Evolutionary conservation across 2,329 filamentous ascomycete genomes (phyloP), one percentile per base, ranked within the genome.

Genomic region (Ophiostoma sp.): DNA sequence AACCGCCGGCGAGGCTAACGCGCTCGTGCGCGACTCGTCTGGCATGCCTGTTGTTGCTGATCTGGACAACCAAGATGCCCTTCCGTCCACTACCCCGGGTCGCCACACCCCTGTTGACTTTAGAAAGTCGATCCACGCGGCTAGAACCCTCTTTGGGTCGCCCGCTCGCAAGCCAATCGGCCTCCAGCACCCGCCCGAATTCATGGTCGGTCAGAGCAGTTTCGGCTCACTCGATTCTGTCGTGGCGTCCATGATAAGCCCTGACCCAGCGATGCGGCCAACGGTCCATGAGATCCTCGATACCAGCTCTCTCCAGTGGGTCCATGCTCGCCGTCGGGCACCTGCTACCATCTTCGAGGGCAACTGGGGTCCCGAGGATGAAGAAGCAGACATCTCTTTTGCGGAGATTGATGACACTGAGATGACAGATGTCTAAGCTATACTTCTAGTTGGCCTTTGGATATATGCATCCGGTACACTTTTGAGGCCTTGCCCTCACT

Each of bases 261-360:
- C 92, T 5, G 84, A 91, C 67, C 92, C 94, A 0, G 79, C 82
- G 15, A 82, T 89, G 67, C 90, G 95, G 69, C 95, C 94, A 4
- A 86, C 85, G 1, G 86, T 93, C 33, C 85, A 90, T 68, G 86
- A 96, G 73, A 81, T 99, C 13, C 85, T 97, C 66, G 81, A 86
- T 65, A 86, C 89, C 1, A 87, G 89, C 67, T 92, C 93, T 33
- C 85, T 97, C 68, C 86, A 85, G 72, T 99, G 95, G 91, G 90
- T 96, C 41, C 86, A 89, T 69, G 81, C 83, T 68, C 89, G 93
- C 73, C 89, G 93, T 70, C 89, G 90, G 70, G 92, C 93, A 13
- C 92, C 93, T 64, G 95, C 95, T n/a, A 97, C 93, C 0, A 89
- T 99, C 69, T 99, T 91, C 75, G 95, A 99, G 81, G 95, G 95